Evolutionary conservation across 2,329 filamentous ascomycete species (phyloP).

Genomic region (Aaosphaeria pasadenensis): DNA sequence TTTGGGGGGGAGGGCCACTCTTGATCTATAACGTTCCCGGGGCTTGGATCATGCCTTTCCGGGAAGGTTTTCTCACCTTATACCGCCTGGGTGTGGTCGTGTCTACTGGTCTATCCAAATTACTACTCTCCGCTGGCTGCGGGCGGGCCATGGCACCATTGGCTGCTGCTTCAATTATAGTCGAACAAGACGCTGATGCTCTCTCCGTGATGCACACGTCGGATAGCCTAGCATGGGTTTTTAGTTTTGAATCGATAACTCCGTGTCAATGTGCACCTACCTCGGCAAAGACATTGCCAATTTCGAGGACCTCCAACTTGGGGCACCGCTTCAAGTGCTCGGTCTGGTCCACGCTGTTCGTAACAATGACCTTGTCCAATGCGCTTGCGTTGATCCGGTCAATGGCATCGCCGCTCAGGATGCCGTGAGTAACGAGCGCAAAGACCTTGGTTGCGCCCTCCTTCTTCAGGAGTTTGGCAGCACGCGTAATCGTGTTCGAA

Average conservation of each 20-base stretch:
- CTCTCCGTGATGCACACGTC: constrained; percentile 94
- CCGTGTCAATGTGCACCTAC: constrained; percentile 39
- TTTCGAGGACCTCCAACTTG: constrained; percentile 89
- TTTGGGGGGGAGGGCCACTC: too few relatives aligned
- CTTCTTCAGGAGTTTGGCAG: constrained; percentile 93
- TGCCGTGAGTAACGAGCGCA: constrained; percentile 89
- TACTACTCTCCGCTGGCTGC: too few relatives aligned
- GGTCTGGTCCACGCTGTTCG: constrained; percentile 88
- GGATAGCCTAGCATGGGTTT: constrained; percentile 61
- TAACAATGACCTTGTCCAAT: constrained; percentile 90
- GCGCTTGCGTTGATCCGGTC: constrained; percentile 89
- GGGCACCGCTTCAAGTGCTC: constrained; percentile 75
- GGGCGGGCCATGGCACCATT: constrained; percentile 8
- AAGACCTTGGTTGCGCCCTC: constrained; percentile 87
- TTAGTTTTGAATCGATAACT: too few relatives aligned
- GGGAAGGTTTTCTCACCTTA: too few relatives aligned
- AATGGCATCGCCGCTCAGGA: constrained; percentile 92
- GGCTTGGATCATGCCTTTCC: too few relatives aligned
- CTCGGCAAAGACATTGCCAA: constrained; percentile 87
- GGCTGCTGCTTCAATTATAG: constrained; percentile 58
- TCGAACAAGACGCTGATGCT: constrained; percentile 95
- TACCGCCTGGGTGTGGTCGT: too few relatives aligned
- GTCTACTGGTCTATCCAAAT: too few relatives aligned
- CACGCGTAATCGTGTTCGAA: constrained; percentile 93
- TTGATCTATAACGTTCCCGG: too few relatives aligned